phyloP scores from a whole-genome alignment of 495 filamentous ascomycete genomes.

The Daldinia decipiens region DNA sequence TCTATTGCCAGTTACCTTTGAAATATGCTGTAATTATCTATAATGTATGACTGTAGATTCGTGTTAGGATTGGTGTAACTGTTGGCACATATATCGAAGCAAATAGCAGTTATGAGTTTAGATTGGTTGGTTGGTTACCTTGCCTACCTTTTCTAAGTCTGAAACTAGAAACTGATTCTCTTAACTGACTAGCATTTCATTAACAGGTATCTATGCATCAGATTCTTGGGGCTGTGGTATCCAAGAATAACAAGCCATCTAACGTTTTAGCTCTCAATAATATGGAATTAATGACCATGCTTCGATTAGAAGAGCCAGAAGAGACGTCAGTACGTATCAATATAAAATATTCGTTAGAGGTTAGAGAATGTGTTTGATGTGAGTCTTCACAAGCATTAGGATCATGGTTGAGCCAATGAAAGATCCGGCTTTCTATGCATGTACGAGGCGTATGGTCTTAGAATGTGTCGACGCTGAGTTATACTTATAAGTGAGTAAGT shows the following conservation, averaged over 20 bases:
- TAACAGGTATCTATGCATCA: too few relatives aligned
- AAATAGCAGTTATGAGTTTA: background rate
- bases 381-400: background rate
- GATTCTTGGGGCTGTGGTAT: too few relatives aligned
- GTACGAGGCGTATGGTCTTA: background rate
- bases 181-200: too few relatives aligned
- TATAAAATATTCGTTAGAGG: background rate
- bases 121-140: too few relatives aligned
- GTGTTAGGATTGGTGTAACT: background rate
- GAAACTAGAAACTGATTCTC: too few relatives aligned
- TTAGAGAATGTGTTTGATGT: background rate
- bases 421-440: background rate
- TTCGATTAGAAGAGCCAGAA: too few relatives aligned
- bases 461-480: background rate
- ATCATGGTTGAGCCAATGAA: background rate
- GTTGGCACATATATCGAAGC: background rate
- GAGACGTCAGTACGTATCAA: background rate
- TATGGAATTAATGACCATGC: too few relatives aligned
- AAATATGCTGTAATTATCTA: too few relatives aligned
- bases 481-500: background rate
- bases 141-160: too few relatives aligned
- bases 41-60: too few relatives aligned
- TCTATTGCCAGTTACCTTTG: background rate
- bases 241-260: too few relatives aligned
- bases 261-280: too few relatives aligned